These are phyloP conservation scores for Drechslerella coelobrocha DNA, from an alignment of 2,329 filamentous ascomycete species.

Conservation along the genomic window DNA sequence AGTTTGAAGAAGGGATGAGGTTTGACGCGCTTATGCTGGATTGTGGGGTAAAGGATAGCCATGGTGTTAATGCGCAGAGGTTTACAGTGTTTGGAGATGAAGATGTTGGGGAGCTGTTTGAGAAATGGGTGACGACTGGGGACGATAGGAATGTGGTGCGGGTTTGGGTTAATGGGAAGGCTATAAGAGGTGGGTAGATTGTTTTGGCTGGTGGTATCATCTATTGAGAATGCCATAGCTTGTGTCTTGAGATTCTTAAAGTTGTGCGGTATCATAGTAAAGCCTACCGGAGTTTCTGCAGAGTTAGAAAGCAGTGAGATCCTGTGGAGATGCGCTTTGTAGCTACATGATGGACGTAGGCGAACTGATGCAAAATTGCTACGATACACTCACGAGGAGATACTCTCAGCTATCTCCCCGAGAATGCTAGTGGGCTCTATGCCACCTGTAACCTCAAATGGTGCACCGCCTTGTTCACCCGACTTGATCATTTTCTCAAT, in stretches of 20 bases:
- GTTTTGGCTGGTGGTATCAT: background rate
- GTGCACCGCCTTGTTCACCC: slow-evolving; percentile 56
- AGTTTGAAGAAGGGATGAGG: slow-evolving; percentile 53
- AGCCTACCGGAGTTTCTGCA: background rate
- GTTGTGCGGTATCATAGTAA: background rate
- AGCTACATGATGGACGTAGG: no score
- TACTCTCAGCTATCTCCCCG: slow-evolving; percentile 31
- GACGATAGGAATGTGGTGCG: slow-evolving; percentile 49
- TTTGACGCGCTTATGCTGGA: slow-evolving; percentile 54
- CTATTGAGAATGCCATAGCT: no score
- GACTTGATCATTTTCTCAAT: slow-evolving; percentile 57
- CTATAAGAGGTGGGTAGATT: slow-evolving; percentile 10
- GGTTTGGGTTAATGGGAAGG: slow-evolving; percentile 53
- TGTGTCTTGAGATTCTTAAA: no score
- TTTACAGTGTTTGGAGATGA: slow-evolving; percentile 42
- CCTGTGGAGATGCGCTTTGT: no score
- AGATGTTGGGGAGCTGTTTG: slow-evolving; percentile 46
- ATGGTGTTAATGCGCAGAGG: no score
- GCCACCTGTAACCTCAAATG: slow-evolving; percentile 47
- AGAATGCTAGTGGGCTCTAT: slow-evolving; percentile 33
- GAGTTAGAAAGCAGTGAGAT: no score
- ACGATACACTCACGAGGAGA: no score
- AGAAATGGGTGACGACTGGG: slow-evolving; percentile 49
- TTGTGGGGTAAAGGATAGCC: slow-evolving; percentile 32
- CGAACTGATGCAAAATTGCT: no score